A percentile compares a stretch with the other conserved stretches of the same genome.
phyloP scores from a whole-genome alignment of 2,329 filamentous ascomycete species.

The Madurella mycetomatis region DNA sequence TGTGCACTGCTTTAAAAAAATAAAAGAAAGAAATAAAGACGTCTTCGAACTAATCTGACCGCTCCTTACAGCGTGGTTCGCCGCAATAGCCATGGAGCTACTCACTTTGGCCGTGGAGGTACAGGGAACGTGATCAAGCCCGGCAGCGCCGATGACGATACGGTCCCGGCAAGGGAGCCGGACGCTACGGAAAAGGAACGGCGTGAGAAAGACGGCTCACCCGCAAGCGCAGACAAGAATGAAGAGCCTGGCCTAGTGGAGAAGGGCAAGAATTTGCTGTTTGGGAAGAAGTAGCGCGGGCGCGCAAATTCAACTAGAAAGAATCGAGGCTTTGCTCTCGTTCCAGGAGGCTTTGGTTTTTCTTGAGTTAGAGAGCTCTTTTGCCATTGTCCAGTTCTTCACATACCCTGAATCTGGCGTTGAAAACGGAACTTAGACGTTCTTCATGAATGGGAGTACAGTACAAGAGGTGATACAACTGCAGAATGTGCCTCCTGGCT shows the following conservation, averaged over 20 bases:
- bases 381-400: not conserved
- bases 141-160: constrained; percentile 34
- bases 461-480: no score
- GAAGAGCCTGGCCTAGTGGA: constrained; percentile 22
- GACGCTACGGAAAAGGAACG: constrained; percentile 5
- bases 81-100: constrained; percentile 53
- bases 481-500: no score
- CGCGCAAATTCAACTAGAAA: no score
- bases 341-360: no score
- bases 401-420: constrained; percentile 9
- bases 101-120: constrained; percentile 69
- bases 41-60: not conserved
- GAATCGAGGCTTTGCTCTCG: no score
- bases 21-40: no score
- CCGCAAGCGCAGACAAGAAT: constrained; percentile 1
- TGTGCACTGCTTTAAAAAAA: not conserved
- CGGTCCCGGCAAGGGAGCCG: not conserved
- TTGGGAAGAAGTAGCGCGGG: constrained; percentile 24
- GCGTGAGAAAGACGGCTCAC: constrained; percentile 35
- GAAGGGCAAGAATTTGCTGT: constrained; percentile 26
- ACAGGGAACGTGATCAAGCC: constrained; percentile 64
- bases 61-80: constrained; percentile 44
- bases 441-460: not conserved
- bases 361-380: not conserved
- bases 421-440: not conserved